phyloP scores from a whole-genome alignment of 2,329 filamentous ascomycete genomes.

The Catunica adiposa region DNA sequence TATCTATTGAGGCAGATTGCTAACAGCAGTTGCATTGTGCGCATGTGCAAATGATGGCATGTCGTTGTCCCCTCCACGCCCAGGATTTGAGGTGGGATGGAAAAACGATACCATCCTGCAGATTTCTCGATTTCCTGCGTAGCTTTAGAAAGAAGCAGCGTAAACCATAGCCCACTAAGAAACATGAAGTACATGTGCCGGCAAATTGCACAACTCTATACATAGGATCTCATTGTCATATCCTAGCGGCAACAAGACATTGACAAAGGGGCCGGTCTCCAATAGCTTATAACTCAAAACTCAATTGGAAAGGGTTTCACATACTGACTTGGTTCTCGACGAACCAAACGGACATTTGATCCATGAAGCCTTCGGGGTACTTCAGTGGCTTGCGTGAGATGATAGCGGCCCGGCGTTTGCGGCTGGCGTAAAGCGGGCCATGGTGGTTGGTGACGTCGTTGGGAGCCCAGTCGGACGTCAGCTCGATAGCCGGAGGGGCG shows the following conservation, averaged over 20 bases:
- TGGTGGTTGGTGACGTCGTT: conserved; percentile 14
- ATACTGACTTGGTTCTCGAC: conserved; percentile 68
- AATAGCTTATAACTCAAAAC: neutral
- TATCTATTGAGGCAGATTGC: neutral
- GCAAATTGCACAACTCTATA: no score
- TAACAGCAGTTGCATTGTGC: neutral
- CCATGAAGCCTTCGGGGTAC: conserved; percentile 19
- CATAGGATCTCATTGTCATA: no score
- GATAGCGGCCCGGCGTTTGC: conserved; percentile 13
- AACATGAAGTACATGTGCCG: neutral
- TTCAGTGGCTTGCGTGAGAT: conserved; percentile 14
- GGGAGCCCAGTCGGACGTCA: conserved; percentile 14
- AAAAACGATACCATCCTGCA: neutral
- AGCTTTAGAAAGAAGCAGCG: neutral
- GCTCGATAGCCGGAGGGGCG: conserved; percentile 9
- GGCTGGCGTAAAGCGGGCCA: conserved; percentile 13
- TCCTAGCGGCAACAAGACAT: no score
- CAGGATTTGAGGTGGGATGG: neutral
- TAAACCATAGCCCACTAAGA: neutral
- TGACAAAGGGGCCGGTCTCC: no score
- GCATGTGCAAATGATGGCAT: neutral
- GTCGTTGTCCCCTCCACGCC: neutral
- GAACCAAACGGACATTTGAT: conserved; percentile 49
- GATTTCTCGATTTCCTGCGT: neutral
- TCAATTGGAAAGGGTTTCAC: conserved; percentile 19